These are phyloP conservation scores for Suillus hirtellus DNA, from an alignment of 768 basidiomycete species.

Conservation along the genomic window DNA sequence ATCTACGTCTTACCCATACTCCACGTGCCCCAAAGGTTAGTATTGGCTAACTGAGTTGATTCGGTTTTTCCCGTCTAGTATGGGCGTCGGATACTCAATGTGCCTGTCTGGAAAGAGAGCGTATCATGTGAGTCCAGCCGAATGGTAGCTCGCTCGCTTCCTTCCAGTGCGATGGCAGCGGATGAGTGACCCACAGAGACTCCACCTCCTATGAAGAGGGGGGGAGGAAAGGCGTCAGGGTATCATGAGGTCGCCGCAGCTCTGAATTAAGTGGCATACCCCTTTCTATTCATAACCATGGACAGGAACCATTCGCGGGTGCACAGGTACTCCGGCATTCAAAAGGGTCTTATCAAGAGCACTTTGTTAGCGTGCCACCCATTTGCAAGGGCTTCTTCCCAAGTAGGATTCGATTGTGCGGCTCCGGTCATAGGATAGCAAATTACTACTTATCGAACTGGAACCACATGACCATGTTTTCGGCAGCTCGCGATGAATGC, in stretches of 20 bases:
- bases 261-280: not conserved
- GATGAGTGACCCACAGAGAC: not conserved
- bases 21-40: slow-evolving; percentile 35
- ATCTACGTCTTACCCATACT: slow-evolving; percentile 22
- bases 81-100: not conserved
- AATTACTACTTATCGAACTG: not conserved
- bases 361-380: not conserved
- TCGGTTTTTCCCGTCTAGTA: slow-evolving; percentile 24
- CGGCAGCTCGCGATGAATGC: not conserved
- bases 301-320: not conserved
- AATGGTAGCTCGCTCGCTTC: not conserved
- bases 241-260: slow-evolving; percentile 5
- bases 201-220: slow-evolving; percentile 1
- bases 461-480: slow-evolving; percentile 2
- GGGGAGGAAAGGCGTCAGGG: too few relatives aligned
- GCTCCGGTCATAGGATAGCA: not conserved
- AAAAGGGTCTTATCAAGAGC: not conserved
- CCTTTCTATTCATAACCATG: slow-evolving; percentile 2
- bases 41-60: slow-evolving; percentile 16
- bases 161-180: not conserved
- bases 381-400: not conserved
- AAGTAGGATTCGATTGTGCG: not conserved
- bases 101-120: not conserved
- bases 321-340: not conserved
- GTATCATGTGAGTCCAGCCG: not conserved